phyloP scores from a whole-genome alignment of 768 basidiomycete species.

The Harrya chromipes region DNA sequence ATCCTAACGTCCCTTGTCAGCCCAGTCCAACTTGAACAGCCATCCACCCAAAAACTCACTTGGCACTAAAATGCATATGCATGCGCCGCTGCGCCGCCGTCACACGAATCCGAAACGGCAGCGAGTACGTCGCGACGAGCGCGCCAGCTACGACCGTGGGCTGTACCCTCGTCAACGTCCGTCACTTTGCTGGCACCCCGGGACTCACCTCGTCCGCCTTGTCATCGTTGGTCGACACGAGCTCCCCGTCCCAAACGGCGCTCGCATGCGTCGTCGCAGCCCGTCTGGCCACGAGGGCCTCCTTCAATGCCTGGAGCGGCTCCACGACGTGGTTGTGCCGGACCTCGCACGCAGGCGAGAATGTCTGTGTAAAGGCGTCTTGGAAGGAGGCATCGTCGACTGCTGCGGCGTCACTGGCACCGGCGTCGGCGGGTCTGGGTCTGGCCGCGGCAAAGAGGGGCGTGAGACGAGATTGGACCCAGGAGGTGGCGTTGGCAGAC shows the following conservation, averaged over 20 bases:
- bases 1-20: constrained; percentile 18
- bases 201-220: constrained; percentile 20
- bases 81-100: constrained; percentile 34
- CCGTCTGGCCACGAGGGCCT: constrained; percentile 22
- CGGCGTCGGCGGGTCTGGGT: too few relatives aligned
- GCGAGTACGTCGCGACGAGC: constrained; percentile 37
- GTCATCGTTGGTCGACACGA: constrained; percentile 30
- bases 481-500: constrained; percentile 15
- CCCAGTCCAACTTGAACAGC: too few relatives aligned
- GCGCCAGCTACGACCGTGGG: constrained; percentile 38
- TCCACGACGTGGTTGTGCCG: constrained; percentile 29
- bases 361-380: constrained; percentile 26
- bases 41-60: constrained; percentile 26
- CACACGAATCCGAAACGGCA: constrained; percentile 41
- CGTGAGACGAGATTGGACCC: constrained; percentile 29
- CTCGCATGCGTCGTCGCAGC: constrained; percentile 16
- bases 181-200: neutral
- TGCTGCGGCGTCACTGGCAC: constrained; percentile 20
- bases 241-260: constrained; percentile 34
- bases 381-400: constrained; percentile 5
- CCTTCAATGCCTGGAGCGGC: constrained; percentile 26
- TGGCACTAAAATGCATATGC: constrained; percentile 39
- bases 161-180: constrained; percentile 14
- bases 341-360: constrained; percentile 35
- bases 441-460: too few relatives aligned